Evolutionary conservation across 192 early-diverging fungal species (phyloP).

Genomic region (Diversispora eburnea): DNA sequence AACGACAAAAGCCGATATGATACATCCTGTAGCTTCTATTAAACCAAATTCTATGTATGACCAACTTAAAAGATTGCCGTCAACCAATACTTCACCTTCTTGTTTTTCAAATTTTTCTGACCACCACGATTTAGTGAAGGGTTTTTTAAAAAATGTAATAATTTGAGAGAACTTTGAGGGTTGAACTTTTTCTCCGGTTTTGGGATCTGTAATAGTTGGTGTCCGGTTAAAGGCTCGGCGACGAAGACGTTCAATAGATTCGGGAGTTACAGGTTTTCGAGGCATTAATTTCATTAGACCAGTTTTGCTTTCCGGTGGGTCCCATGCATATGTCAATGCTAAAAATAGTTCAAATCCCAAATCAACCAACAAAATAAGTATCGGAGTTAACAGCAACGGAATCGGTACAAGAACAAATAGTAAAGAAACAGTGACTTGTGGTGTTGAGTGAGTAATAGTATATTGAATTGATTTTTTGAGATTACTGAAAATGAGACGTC

Average conservation of each 20-base stretch:
- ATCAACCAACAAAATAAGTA: constrained; percentile 89
- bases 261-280: constrained; percentile 80
- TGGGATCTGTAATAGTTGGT: constrained; percentile 45
- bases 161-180: constrained; percentile 34
- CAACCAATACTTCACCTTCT: constrained; percentile 87
- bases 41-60: constrained; percentile 83
- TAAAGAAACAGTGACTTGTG: constrained; percentile 84
- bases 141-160: constrained; percentile 34
- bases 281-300: constrained; percentile 88
- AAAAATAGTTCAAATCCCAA: constrained; percentile 90
- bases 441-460: constrained; percentile 86
- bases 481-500: constrained; percentile 92
- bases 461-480: constrained; percentile 94
- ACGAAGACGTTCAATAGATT: constrained; percentile 69
- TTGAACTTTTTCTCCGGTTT: constrained; percentile 46
- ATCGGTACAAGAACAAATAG: constrained; percentile 84
- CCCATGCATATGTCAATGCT: constrained; percentile 89
- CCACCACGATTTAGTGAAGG: constrained; percentile 60
- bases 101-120: constrained; percentile 57
- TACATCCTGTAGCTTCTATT: constrained; percentile 70
- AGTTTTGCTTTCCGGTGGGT: constrained; percentile 70
- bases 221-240: constrained; percentile 49
- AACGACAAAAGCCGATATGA: constrained; percentile 77
- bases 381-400: constrained; percentile 73
- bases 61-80: constrained; percentile 75